Percentiles rank a stretch among this genome's conserved stretches.
Conservation (phyloP, 2,329 filamentous ascomycete species). For the Microsporum ferrugineum region DNA sequence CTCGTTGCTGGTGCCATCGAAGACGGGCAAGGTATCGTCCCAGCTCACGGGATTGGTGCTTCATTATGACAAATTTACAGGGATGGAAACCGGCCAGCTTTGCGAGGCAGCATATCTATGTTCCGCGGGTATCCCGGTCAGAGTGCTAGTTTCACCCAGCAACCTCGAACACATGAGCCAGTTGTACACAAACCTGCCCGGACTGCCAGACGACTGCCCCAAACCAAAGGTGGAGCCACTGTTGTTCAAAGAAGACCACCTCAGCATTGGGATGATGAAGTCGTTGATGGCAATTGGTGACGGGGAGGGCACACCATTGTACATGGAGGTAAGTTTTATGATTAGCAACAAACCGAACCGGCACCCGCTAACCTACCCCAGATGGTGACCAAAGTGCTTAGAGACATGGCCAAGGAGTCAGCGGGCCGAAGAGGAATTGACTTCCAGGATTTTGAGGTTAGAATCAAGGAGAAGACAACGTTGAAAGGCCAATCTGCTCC, state of each 20-base stretch:
- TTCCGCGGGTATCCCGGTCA: constrained; percentile 38
- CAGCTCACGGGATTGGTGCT: constrained; percentile 46
- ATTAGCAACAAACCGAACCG: background rate
- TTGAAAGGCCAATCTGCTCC: constrained; percentile 41
- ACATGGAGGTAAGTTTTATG: constrained; percentile 32
- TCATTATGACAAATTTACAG: constrained; percentile 43
- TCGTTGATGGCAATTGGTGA: constrained; percentile 44
- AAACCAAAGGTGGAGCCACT: constrained; percentile 38
- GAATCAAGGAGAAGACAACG: constrained; percentile 29
- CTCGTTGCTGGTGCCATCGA: constrained; percentile 21
- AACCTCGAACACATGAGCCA: constrained; percentile 34
- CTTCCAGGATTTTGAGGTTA: constrained; percentile 35
- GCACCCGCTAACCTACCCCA: constrained; percentile 14
- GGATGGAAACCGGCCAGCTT: constrained; percentile 23
- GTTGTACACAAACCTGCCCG: constrained; percentile 33
- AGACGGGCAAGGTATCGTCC: constrained; percentile 34
- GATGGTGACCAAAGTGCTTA: constrained; percentile 39
- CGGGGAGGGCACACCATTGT: constrained; percentile 36
- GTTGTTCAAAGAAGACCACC: constrained; percentile 36
- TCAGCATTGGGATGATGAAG: constrained; percentile 44
- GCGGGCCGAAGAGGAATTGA: constrained; percentile 25
- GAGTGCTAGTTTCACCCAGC: constrained; percentile 42
- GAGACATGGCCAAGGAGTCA: constrained; percentile 38
- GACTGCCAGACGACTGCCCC: constrained; percentile 16
- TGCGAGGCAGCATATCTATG: constrained; percentile 49